phyloP scores from a whole-genome alignment of 2,329 filamentous ascomycete genomes.

The Apiospora aurea region DNA sequence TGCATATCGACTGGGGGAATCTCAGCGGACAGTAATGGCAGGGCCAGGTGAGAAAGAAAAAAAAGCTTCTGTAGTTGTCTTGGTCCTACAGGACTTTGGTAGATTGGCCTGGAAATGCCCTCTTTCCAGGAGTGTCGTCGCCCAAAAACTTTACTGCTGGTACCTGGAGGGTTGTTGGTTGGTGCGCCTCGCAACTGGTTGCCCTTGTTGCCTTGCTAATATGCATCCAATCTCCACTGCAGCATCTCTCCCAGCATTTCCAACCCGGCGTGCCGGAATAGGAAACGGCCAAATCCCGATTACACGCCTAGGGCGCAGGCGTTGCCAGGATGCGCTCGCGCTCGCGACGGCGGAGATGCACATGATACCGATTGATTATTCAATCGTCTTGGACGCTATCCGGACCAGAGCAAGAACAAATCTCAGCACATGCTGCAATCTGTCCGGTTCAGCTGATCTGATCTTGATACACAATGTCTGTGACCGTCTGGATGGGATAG shows the following conservation, averaged over 20 bases:
- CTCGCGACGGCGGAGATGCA: not conserved
- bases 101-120: not conserved
- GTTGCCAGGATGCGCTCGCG: not conserved
- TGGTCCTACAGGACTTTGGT: not conserved
- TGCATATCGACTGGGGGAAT: not conserved
- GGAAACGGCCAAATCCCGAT: conserved; percentile 18
- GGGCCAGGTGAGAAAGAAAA: not conserved
- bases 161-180: not conserved
- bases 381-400: not conserved
- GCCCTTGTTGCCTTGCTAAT: conserved; percentile 4
- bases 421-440: not conserved
- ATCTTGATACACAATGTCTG: not conserved
- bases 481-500: not conserved
- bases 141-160: not conserved
- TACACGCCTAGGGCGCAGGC: not conserved
- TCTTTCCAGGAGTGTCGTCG: not conserved
- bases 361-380: not conserved
- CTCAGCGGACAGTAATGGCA: not conserved
- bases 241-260: conserved; percentile 5
- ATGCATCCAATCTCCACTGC: conserved; percentile 21
- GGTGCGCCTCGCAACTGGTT: conserved; percentile 8
- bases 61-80: not conserved
- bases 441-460: conserved; percentile 18
- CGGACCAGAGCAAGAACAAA: not conserved
- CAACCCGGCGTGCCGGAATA: conserved; percentile 20